phyloP scores from a whole-genome alignment of 306 rosid species.

The Cucurbita maxima region DNA sequence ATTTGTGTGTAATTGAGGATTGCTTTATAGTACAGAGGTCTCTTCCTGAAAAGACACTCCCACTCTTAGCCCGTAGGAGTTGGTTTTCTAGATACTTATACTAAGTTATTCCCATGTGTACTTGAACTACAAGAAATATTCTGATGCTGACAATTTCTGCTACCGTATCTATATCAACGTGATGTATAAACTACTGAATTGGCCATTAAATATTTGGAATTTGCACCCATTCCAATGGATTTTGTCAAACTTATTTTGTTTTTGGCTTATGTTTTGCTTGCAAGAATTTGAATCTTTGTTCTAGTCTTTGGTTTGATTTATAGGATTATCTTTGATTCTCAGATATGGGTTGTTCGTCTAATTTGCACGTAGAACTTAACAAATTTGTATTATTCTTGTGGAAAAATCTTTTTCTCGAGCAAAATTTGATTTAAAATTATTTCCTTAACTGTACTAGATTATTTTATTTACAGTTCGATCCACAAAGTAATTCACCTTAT shows the following conservation, averaged over 20 bases:
- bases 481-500: not conserved
- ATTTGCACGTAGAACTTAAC: not conserved
- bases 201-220: not conserved
- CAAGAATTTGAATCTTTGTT: not conserved
- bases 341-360: not conserved
- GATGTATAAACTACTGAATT: not conserved
- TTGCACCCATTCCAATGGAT: not conserved
- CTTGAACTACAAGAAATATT: not conserved
- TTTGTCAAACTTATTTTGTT: not conserved
- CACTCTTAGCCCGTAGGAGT: not conserved
- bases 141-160: not conserved
- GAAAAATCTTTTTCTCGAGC: not conserved
- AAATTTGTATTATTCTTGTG: not conserved
- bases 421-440: not conserved
- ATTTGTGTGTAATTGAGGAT: not conserved
- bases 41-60: not conserved
- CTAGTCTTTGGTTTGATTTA: not conserved
- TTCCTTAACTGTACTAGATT: not conserved
- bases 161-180: not conserved
- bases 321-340: not conserved
- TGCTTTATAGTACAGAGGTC: not conserved
- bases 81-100: not conserved
- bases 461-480: not conserved
- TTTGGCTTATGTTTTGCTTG: not conserved
- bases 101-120: not conserved